A percentile compares a stretch with the other conserved stretches of the same genome.
These are phyloP conservation scores for Candida dajiaensis DNA, from an alignment of 805 yeast species.

Conservation along the genomic window DNA sequence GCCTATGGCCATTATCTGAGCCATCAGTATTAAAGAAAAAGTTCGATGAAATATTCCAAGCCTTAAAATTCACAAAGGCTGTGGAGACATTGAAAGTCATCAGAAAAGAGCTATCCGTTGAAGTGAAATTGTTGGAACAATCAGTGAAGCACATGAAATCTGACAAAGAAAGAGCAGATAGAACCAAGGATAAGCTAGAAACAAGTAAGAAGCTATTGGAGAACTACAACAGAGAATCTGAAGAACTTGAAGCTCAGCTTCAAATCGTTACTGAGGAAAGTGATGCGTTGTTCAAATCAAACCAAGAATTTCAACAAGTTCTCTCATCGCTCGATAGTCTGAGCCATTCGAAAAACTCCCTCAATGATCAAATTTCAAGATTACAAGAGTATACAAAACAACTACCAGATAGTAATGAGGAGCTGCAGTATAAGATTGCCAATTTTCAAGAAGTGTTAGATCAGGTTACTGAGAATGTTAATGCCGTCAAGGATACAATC, in stretches of 20 bases:
- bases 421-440: conserved; percentile 32
- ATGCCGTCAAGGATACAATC: conserved; percentile 20
- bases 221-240: conserved; percentile 41
- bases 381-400: conserved; percentile 41
- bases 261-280: conserved; percentile 50
- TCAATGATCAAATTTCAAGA: conserved; percentile 46
- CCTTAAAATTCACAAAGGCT: conserved; percentile 87
- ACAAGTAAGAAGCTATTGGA: conserved; percentile 40
- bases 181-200: conserved; percentile 42
- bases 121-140: conserved; percentile 70
- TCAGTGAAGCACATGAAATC: conserved; percentile 69
- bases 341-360: conserved; percentile 38
- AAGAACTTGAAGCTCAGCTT: conserved; percentile 42
- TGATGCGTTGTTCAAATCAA: conserved; percentile 60
- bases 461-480: conserved; percentile 26
- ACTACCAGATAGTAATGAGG: conserved; percentile 38
- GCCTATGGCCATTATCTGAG: conserved; percentile 93
- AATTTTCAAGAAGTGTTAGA: conserved; percentile 33
- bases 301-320: conserved; percentile 75
- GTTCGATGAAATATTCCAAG: conserved; percentile 96
- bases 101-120: conserved; percentile 70
- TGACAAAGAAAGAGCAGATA: conserved; percentile 69
- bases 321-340: conserved; percentile 58
- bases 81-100: conserved; percentile 71
- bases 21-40: conserved; percentile 83